Conservation (phyloP, 768 basidiomycete species). For the Tylopilus plumbeoviolaceoides region DNA sequence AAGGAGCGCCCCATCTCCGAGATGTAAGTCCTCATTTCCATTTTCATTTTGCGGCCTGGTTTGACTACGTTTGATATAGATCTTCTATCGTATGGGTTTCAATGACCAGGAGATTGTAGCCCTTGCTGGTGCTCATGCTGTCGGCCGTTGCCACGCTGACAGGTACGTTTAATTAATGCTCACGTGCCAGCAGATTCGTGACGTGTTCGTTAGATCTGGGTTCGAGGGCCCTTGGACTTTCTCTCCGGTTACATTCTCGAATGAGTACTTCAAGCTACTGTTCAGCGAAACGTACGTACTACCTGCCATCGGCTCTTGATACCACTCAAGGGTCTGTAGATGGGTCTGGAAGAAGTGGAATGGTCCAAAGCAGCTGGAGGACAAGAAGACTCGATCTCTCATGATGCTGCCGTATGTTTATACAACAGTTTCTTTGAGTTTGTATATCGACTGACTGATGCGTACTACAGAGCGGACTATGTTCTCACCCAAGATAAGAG, state of each 20-base stretch:
- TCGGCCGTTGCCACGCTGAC: constrained; percentile 90
- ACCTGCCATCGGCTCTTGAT: neutral
- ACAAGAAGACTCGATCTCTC: constrained; percentile 81
- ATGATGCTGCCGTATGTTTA: constrained; percentile 92
- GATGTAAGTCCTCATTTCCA: constrained; percentile 41
- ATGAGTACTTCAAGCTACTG: constrained; percentile 83
- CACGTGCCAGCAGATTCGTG: neutral
- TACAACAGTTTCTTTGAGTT: neutral
- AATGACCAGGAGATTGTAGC: constrained; percentile 98
- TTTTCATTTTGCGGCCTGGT: neutral
- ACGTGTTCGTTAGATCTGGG: constrained; percentile 47
- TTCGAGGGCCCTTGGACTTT: constrained; percentile 95
- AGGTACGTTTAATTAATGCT: constrained; percentile 33
- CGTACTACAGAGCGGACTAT: constrained; percentile 67
- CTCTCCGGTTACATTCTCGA: constrained; percentile 83
- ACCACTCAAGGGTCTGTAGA: constrained; percentile 27
- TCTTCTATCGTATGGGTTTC: constrained; percentile 83
- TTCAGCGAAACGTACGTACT: constrained; percentile 71
- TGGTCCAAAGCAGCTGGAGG: constrained; percentile 90
- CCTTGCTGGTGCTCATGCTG: constrained; percentile 89
- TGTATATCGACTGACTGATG: neutral
- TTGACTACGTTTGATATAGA: constrained; percentile 26
- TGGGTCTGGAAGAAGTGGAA: constrained; percentile 97
- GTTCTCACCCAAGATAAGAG: constrained; percentile 84
- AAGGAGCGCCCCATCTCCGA: constrained; percentile 83